phyloP scores from a whole-genome alignment of 2,329 filamentous ascomycete species.

The Sarocladiaceae sp. region DNA sequence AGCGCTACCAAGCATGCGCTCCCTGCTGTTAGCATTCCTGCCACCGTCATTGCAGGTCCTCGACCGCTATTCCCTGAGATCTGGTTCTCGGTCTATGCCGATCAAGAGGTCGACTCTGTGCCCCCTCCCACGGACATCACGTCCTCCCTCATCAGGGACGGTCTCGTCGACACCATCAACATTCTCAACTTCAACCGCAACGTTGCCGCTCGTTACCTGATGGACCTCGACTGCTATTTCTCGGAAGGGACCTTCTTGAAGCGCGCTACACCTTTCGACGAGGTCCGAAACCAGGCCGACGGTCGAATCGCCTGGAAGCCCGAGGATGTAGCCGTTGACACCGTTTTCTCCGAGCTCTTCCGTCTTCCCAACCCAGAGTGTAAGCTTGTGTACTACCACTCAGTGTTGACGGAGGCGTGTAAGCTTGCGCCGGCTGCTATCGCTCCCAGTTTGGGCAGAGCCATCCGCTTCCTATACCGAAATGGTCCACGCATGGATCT shows the following conservation, averaged over 20 bases:
- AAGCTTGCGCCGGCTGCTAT: constrained; percentile 96
- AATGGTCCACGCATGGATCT: constrained; percentile 80
- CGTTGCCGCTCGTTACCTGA: constrained; percentile 79
- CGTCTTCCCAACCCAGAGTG: constrained; percentile 83
- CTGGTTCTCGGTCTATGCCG: constrained; percentile 86
- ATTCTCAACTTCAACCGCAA: constrained; percentile 90
- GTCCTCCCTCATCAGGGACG: constrained; percentile 79
- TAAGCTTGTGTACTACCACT: constrained; percentile 95
- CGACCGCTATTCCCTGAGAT: constrained; percentile 85
- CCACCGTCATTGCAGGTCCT: constrained; percentile 68
- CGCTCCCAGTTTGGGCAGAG: constrained; percentile 86
- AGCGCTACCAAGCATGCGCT: constrained; percentile 70
- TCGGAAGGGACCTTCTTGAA: constrained; percentile 86
- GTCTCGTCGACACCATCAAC: constrained; percentile 88
- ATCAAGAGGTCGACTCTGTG: constrained; percentile 86
- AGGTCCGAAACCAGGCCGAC: constrained; percentile 65
- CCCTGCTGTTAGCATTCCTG: constrained; percentile 71
- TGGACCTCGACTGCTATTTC: constrained; percentile 95
- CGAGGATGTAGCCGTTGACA: constrained; percentile 95
- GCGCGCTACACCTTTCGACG: constrained; percentile 87
- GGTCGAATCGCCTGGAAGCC: constrained; percentile 86
- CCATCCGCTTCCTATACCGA: constrained; percentile 87
- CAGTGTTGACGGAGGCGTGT: constrained; percentile 89
- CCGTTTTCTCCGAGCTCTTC: constrained; percentile 92
- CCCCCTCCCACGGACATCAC: constrained; percentile 73